Base-by-base conservation (phyloP, 495 filamentous ascomycete genomes). In the Parathielavia appendiculata region DNA sequence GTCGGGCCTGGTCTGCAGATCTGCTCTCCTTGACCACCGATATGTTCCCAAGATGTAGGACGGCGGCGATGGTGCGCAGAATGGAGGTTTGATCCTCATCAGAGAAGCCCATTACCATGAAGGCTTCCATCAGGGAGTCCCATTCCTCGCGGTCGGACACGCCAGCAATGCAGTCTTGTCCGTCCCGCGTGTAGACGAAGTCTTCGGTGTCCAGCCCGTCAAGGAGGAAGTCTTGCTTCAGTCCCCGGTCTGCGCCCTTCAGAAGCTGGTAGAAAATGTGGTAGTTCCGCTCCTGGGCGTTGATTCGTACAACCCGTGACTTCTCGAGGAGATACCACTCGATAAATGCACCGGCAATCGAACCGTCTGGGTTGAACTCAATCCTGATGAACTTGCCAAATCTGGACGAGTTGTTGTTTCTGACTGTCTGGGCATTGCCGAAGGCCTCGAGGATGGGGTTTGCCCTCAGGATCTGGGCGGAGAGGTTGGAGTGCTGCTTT, bases 381-480 rank as follows among this genome's bases (percentile, higher is more conserved):
- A 99, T 97, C 40, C 95, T 81, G 69, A 99, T 99, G 70, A 99
- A 99, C 73, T 99, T 99, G 60, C 95, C 95, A 70, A 99, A 99
- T 54, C 95, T 84, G 10, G 95, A 99, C 4, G 95, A 97, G 71
- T 99, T 99, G 76, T 99, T 92, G 66, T 99, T 99, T 47, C 95
- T 79, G 23, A 97, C 90, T 1, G 95, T 99, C 69, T 99, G 95
- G 5, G 95, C 93, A 63, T 99, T 99, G 16, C 95, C 95, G 67
- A 99, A 99, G 1, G 95, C 87, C 79, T 99, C 95, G 11, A 99
- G 84, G 35, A 99, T 99, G 0, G 95, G 95, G 73, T 99, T 99
- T 36, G 95, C 95, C 54, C 92, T 81, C 16, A 99, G 76, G 19
- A 99, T 99, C 72, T 97, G 95, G 63, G 96, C 89, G 9, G 95